Base-by-base conservation (phyloP, 1,284 basidiomycete species). In the Salmacisia buchloeana region DNA sequence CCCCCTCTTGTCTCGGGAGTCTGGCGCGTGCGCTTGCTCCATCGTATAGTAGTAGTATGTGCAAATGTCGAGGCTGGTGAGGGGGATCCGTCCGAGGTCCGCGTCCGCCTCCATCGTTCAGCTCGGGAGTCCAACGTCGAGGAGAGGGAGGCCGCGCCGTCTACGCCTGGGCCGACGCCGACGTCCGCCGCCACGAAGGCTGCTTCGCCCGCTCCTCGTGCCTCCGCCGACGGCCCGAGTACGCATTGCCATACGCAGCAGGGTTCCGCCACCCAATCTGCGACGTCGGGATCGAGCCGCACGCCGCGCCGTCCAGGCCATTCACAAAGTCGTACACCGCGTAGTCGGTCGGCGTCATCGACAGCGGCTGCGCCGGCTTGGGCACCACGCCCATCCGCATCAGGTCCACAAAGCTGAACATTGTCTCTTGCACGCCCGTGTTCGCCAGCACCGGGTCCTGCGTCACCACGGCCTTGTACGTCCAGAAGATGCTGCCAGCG, bases 401-500 rank as follows among this genome's bases (percentile, higher is more conserved):
- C 41, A 78, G 57, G 31, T 72, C 72, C 9, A 72, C 46, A n/a
- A 69, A 63, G 18, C 65, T 68, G 65, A 73, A 78, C 45, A 68
- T 59, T 43, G 63, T 38, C 67, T 67, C 69, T 39, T 74, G 35
- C 18, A 57, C 25, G 39, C 58, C 49, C 0, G 65, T n/a, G 25
- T 65, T 25, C 0, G 70, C 69, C 2, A 70, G 58, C 1, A 75
- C 61, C 4, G 58, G 72, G 35, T 60, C 63, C 15, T 52, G 58
- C 1, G 70, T 67, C 31, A 66, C 43, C 38, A 66, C 68, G 7
- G 69, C 62, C 57, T 75, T 75, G 62, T 71, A 77, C 49, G 71
- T 76, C 74, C 74, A 78, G 57, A 77, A 78, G 33, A 73, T 63
- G n/a, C 69, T 69, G 15, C 76, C 76, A 15, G 69, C 76, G 3